These are phyloP conservation scores for Fraxinus velutina DNA, from an alignment of 305 asterid species.

Conservation along the genomic window DNA sequence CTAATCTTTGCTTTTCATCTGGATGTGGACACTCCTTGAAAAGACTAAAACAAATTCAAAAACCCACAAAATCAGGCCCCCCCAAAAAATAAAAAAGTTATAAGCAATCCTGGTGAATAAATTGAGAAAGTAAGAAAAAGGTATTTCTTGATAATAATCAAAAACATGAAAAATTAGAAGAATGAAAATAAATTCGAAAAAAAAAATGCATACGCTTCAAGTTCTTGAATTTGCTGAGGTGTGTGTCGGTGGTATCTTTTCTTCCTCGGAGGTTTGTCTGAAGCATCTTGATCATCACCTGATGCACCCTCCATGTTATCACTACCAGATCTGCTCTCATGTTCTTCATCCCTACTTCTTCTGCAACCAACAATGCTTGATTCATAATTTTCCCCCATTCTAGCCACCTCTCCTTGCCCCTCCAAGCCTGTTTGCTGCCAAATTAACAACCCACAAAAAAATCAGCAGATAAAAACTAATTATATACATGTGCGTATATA, in stretches of 20 bases:
- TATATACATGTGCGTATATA: background rate
- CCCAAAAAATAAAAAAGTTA: background rate
- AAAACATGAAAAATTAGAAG: background rate
- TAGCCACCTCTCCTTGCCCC: conserved; percentile 55
- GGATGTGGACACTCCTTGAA: conserved; percentile 95
- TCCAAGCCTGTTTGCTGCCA: conserved; percentile 78
- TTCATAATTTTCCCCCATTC: conserved; percentile 43
- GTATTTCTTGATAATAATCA: background rate
- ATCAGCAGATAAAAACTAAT: background rate
- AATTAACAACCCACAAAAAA: background rate
- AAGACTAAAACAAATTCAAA: conserved; percentile 33
- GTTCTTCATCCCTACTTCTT: conserved; percentile 77
- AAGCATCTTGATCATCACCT: conserved; percentile 68
- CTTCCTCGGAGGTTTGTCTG: conserved; percentile 69
- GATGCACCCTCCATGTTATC: conserved; percentile 77
- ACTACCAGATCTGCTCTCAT: conserved; percentile 89
- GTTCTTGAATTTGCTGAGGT: conserved; percentile 96
- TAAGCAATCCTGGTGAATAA: background rate
- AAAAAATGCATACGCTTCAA: conserved; percentile 52
- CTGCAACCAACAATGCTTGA: conserved; percentile 39
- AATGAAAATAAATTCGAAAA: background rate
- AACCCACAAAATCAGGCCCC: background rate
- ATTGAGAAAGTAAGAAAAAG: background rate
- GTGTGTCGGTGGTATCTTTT: conserved; percentile 98
- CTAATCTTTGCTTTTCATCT: conserved; percentile 82